Evolutionary conservation across 2,329 filamentous ascomycete genomes (phyloP), one percentile per base, ranked within the genome.

Genomic region (Pseudogymnoascus sp.): DNA sequence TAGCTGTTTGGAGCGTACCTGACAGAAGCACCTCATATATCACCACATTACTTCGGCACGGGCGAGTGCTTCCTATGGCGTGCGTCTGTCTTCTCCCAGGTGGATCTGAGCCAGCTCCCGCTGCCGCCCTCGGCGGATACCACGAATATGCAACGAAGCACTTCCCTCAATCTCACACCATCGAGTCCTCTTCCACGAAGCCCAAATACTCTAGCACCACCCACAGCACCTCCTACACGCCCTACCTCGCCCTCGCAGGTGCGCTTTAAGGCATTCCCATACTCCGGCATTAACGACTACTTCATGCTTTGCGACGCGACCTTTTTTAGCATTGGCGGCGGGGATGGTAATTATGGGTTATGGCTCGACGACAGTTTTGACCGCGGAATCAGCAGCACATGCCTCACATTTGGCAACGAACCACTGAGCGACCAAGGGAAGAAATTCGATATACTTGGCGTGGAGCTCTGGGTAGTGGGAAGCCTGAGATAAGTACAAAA

Each of bases 31-130:
- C 92, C 93, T 9, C 89, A 88, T 68, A 90, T 91, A 0, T 79
- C 85, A 1, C 77, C 90, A 2, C 89, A 92, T 65, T 99, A 96
- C 78, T 99, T 90, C 74, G 94, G 94, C 69, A 97, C 91, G 10
- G 94, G 94, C 69, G 94, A 99, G 75, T 97, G 93, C 75, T 99
- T 95, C 74, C 83, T 95, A 65, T 95, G 90, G 90, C 84, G 89
- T 57, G 88, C 89, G 0, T 85, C 85, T 47, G 75, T 88, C 3
- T 78, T 92, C 35, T 79, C 85, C 1, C 75, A 84, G 0, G 70
- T 78, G 7, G 78, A 81, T 63, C 74, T 81, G 10, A 73, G 78
- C 3, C 78, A 78, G 9, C 78, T 91, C 0, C 89, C 89, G 1
- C 88, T 86, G 0, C 89, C 87, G 0, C 89, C 89, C 2, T 84